A percentile compares a stretch with the other conserved stretches of the same genome.
phyloP scores from a whole-genome alignment of 2,329 filamentous ascomycete genomes.

The Neonectria magnoliae region DNA sequence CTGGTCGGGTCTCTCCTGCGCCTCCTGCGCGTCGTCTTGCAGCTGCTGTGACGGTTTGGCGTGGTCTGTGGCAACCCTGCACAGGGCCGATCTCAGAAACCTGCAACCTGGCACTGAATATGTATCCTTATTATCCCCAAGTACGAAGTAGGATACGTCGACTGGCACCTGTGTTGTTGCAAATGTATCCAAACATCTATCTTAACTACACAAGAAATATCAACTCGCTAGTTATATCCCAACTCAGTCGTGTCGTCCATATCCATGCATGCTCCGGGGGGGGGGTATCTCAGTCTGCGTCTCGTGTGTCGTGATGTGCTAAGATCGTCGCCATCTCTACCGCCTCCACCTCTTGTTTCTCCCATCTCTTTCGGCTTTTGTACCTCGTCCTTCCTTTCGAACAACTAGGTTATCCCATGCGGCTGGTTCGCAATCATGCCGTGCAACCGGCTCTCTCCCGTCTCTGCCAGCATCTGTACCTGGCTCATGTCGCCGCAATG shows the following conservation, averaged over 20 bases:
- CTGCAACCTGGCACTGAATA: not conserved
- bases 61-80: constrained; percentile 23
- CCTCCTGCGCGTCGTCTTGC: not conserved
- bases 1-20: not conserved
- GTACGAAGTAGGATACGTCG: not conserved
- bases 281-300: constrained; percentile 22
- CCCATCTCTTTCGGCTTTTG: constrained; percentile 10
- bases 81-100: constrained; percentile 6
- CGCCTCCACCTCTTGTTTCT: constrained; percentile 4
- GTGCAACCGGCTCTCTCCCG: not conserved
- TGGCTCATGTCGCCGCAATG: constrained; percentile 15
- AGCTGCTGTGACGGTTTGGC: not conserved
- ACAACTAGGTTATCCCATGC: not conserved
- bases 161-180: not conserved
- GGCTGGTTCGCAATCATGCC: not conserved
- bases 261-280: constrained; percentile 19
- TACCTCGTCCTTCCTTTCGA: constrained; percentile 10
- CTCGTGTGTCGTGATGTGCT: constrained; percentile 7
- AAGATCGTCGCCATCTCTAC: not conserved
- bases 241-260: constrained; percentile 20
- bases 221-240: constrained; percentile 16
- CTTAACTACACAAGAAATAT: constrained; percentile 6
- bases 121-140: not conserved
- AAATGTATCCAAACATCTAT: not conserved
- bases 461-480: not conserved